A percentile compares a stretch with the other conserved stretches of the same genome.
phyloP scores from a whole-genome alignment of 2,329 filamentous ascomycete genomes.

The Colletotrichum neosansevieriae region DNA sequence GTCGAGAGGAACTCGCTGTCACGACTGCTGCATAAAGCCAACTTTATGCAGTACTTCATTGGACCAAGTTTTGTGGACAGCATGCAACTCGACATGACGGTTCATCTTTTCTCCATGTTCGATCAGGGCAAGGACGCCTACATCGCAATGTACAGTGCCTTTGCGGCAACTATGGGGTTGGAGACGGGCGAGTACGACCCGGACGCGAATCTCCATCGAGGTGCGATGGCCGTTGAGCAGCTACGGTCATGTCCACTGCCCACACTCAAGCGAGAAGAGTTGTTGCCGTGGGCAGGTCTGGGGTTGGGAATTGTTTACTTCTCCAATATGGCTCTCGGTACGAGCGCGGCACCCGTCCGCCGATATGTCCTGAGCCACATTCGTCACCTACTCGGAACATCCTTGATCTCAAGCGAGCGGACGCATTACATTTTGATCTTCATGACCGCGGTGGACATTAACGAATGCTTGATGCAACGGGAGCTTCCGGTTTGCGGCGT shows the following conservation, averaged over 20 bases:
- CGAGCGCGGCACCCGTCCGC: constrained; percentile 34
- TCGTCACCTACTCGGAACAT: constrained; percentile 30
- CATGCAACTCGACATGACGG: constrained; percentile 38
- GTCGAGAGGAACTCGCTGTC: constrained; percentile 24
- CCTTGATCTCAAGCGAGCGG: constrained; percentile 27
- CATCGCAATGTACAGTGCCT: constrained; percentile 37
- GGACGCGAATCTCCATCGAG: constrained; percentile 31
- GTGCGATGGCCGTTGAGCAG: constrained; percentile 34
- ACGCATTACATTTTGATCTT: constrained; percentile 40
- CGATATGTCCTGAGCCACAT: constrained; percentile 36
- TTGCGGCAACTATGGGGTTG: constrained; percentile 28
- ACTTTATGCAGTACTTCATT: constrained; percentile 38
- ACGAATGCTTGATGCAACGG: constrained; percentile 43
- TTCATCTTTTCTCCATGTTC: constrained; percentile 36
- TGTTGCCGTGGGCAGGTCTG: constrained; percentile 29
- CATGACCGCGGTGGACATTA: constrained; percentile 44
- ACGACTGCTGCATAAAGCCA: constrained; percentile 32
- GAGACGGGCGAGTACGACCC: constrained; percentile 35
- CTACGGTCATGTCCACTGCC: constrained; percentile 33
- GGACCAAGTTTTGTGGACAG: constrained; percentile 34
- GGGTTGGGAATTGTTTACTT: constrained; percentile 35
- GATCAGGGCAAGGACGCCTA: constrained; percentile 39
- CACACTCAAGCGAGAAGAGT: constrained; percentile 28
- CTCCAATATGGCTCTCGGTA: constrained; percentile 38
- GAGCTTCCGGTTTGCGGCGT: constrained; percentile 43